A percentile compares a stretch with the other conserved stretches of the same genome.
Evolutionary conservation across 805 yeast genomes (phyloP).

Genomic region (Teunomyces gatunensis): DNA sequence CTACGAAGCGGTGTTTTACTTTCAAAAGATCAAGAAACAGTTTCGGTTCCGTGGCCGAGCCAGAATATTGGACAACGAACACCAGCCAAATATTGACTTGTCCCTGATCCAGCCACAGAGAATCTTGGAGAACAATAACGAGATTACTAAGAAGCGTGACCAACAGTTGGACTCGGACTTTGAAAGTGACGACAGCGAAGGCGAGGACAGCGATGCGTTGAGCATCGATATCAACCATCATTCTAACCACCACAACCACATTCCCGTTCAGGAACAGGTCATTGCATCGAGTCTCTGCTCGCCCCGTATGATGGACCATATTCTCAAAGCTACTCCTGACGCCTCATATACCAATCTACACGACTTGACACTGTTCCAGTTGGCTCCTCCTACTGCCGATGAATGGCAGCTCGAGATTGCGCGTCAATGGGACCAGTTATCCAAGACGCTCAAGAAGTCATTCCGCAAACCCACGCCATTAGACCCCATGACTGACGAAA

Average conservation of each 20-base stretch:
- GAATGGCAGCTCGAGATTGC: conserved; percentile 69
- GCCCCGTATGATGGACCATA: conserved; percentile 20
- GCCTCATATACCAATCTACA: conserved; percentile 26
- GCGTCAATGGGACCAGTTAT: conserved; percentile 61
- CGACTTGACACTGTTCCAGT: conserved; percentile 18
- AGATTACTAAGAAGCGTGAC: conserved; percentile 13
- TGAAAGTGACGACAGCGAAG: conserved; percentile 10
- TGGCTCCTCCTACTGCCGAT: conserved; percentile 47
- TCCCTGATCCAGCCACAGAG: conserved; percentile 27
- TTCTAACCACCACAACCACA: neutral
- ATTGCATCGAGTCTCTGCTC: conserved; percentile 27
- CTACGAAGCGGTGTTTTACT: conserved; percentile 78
- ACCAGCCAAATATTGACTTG: conserved; percentile 32
- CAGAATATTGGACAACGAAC: conserved; percentile 36
- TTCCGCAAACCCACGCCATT: conserved; percentile 77
- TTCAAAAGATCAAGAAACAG: conserved; percentile 59
- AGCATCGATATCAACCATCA: neutral
- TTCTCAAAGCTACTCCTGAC: conserved; percentile 19
- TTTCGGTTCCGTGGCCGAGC: conserved; percentile 71
- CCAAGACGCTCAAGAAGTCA: conserved; percentile 58
- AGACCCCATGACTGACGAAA: conserved; percentile 52
- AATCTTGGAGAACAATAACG: conserved; percentile 16
- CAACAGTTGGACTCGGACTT: conserved; percentile 2
- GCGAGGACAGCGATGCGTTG: conserved; percentile 3
- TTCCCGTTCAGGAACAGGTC: conserved; percentile 16